These are phyloP conservation scores for Salix udensis DNA, from an alignment of 345 rosid genomes.

Conservation along the genomic window DNA sequence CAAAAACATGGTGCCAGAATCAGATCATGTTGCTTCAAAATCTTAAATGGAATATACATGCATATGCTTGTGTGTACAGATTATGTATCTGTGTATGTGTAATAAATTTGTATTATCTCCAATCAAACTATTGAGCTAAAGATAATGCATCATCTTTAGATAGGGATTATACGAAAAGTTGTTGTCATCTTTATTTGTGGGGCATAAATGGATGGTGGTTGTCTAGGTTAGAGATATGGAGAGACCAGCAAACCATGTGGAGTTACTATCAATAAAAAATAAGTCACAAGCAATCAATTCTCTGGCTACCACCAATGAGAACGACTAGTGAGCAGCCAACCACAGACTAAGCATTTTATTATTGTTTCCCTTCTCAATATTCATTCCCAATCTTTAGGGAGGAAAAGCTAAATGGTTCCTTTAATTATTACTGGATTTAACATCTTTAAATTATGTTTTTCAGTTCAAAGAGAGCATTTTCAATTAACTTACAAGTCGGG, in stretches of 20 bases:
- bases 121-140: not conserved
- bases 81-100: not conserved
- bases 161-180: not conserved
- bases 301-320: not conserved
- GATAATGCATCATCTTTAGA: not conserved
- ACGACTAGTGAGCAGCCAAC: not conserved
- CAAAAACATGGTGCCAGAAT: not conserved
- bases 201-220: not conserved
- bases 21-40: not conserved
- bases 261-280: not conserved
- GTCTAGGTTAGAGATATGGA: no score
- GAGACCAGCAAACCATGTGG: not conserved
- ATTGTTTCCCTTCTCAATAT: not conserved
- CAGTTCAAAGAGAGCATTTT: not conserved
- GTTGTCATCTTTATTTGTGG: not conserved
- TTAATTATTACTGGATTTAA: not conserved
- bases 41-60: not conserved
- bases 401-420: not conserved
- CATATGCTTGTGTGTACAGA: not conserved
- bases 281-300: not conserved
- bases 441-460: not conserved
- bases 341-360: not conserved
- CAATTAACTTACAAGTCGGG: constrained; percentile 21
- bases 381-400: not conserved
- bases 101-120: not conserved